Conservation (phyloP, 768 basidiomycete species). For the Rhizopogon vesiculosus region DNA sequence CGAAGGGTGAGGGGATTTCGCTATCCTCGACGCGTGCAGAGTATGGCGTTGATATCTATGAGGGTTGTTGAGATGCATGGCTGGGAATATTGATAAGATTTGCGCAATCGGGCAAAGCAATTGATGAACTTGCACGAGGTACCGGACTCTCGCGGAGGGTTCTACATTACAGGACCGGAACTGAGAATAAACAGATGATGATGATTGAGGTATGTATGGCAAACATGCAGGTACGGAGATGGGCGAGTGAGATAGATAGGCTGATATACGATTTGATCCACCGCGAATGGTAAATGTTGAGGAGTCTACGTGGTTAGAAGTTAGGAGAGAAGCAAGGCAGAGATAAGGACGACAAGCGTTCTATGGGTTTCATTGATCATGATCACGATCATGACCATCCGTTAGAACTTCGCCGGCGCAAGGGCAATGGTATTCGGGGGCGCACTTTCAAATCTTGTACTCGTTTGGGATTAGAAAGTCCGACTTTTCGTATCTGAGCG, state of each 20-base stretch:
- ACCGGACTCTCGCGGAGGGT: neutral
- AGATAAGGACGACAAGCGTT: constrained; percentile 7
- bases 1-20: neutral
- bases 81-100: neutral
- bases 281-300: neutral
- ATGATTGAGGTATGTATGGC: constrained; percentile 8
- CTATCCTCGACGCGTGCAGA: neutral
- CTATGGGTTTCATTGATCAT: constrained; percentile 4
- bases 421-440: constrained; percentile 35
- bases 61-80: neutral
- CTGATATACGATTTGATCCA: constrained; percentile 10
- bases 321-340: neutral
- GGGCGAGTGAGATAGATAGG: constrained; percentile 6
- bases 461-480: constrained; percentile 28
- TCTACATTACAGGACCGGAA: constrained; percentile 3
- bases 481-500: constrained; percentile 42
- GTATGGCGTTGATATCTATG: neutral
- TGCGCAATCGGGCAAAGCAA: neutral
- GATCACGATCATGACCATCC: constrained; percentile 33
- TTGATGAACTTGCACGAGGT: neutral
- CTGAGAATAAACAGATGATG: constrained; percentile 5
- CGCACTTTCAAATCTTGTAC: constrained; percentile 8
- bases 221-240: constrained; percentile 10
- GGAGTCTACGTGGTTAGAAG: neutral
- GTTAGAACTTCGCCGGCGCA: constrained; percentile 34